Base-by-base conservation (phyloP, 495 filamentous ascomycete genomes). In the Podospora australis region DNA sequence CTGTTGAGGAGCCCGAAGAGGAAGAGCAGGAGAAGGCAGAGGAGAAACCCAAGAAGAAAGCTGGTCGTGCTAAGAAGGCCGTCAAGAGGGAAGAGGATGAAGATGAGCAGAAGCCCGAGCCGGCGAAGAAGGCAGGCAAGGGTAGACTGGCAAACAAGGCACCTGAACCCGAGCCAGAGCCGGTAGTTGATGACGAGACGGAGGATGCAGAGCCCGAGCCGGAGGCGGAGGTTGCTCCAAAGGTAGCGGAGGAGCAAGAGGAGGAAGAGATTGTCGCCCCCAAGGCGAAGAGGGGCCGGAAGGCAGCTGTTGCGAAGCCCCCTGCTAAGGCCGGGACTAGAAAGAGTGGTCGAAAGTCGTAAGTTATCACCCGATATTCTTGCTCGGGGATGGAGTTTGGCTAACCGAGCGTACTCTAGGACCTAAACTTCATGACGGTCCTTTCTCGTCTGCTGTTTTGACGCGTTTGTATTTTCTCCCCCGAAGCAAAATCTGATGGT, bases 1-100 rank as follows among this genome's bases (percentile, higher is more conserved):
- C 44, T 21, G 39, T 43, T 39, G 47, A 54, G 38, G 46, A 46
- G 40, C 34, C 45, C 13, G 61, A 58, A 39, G 54, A 55, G 40
- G 53, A 63, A 35, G 56, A 70, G 29, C 64, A 58, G 22, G 55
- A 54, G 42, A 46, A 54, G 14, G 35, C 51, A 10, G 66, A 69
- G 51, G 49, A 63, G n/a, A 62, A 17, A 32, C 46, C 51, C 16
- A 54, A 60, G 54, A 47, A 47, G 30, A 50, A 41, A 40, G 54
- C 50, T 26, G 32, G n/a, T 17, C 29, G 50, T 13, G 49, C 30
- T 23, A 53, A 47, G 41, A 54, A 49, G 42, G 46, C 20, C 4
- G 52, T 29, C 26, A 29, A 11, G 6, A 29, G 26, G 48, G 54
- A 55, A 42, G 34, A 54, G 14, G 32, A 16, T 26, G 49, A 51